Evolutionary conservation across 495 filamentous ascomycete genomes (phyloP), one percentile per base, ranked within the genome.

Genomic region (Aspergillus olivimuriae): DNA sequence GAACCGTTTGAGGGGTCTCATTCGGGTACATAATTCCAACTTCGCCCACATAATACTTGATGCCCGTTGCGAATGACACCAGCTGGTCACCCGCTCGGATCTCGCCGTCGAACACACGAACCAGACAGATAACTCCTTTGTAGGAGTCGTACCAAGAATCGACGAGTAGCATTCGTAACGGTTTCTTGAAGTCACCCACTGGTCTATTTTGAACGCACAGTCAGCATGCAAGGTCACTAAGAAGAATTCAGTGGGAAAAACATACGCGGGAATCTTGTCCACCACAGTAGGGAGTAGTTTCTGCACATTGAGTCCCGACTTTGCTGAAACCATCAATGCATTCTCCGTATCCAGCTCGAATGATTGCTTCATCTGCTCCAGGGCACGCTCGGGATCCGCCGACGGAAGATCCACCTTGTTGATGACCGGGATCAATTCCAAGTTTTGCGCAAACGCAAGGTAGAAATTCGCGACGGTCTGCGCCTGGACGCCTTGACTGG

Each of bases 401-500:
- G 87, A 86, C 2, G 83, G 82, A 35, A 98, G 69, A 57, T 98
- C 92, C 42, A 98, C 81, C 69, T 98, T 98, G 70, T 98, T 98
- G 55, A 98, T 75, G 31, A 98, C 85, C 0, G 92, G 92, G 12
- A 98, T 82, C 49, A 98, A 77, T 24, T 78, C 69, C 31, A 98
- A 66, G 2, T 86, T 87, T 57, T 96, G 87, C 2, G 92, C 81
- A 63, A 98, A 98, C 14, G 92, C 92, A 18, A 96, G 75, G 57
- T 95, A 96, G 70, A 98, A 98, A 60, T 98, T 98, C 23, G 92
- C 90, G 1, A 97, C 94, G 2, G 90, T 95, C 66, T 95, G 89
- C 19, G 89, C 89, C 62, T 95, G 89, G 8, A 96, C 77, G 17
- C 89, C 90, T 61, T 96, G 89, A 51, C 83, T 87, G 1, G 89